Percentiles rank a stretch among this genome's conserved stretches.
phyloP scores from a whole-genome alignment of 768 basidiomycete species.

The Plicaturopsis crispa region DNA sequence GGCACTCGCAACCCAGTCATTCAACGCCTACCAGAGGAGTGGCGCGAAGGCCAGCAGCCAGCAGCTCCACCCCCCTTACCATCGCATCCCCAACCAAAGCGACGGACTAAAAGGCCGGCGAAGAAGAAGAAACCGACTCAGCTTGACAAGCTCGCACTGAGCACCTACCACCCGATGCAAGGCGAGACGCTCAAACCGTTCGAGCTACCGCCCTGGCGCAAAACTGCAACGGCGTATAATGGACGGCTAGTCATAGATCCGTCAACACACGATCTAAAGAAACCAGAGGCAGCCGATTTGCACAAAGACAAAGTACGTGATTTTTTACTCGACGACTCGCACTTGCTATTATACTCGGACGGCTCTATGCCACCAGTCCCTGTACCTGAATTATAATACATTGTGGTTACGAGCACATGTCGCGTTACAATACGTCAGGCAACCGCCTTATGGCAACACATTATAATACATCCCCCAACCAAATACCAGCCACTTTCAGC shows the following conservation, averaged over 20 bases:
- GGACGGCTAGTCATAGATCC: neutral
- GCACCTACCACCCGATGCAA: conserved; percentile 1
- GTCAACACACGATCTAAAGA: too few species aligned
- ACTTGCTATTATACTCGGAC: conserved; percentile 1
- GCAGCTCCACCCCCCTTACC: conserved; percentile 14
- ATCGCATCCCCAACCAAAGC: conserved; percentile 3
- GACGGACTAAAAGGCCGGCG: too few species aligned
- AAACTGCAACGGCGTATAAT: neutral
- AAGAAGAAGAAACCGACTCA: too few species aligned
- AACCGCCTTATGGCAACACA: too few species aligned
- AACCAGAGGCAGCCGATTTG: too few species aligned
- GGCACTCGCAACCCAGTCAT: conserved; percentile 11
- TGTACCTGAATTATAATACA: neutral
- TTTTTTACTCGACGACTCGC: neutral
- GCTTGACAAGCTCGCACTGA: conserved; percentile 2
- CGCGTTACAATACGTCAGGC: too few species aligned
- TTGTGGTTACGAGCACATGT: too few species aligned
- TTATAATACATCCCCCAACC: too few species aligned
- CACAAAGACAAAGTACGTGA: neutral
- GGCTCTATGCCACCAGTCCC: conserved; percentile 1
- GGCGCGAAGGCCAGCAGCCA: conserved; percentile 8
- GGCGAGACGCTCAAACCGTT: conserved; percentile 4
- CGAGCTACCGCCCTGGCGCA: neutral
- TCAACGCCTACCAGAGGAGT: conserved; percentile 11
- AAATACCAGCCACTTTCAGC: too few species aligned